Evolutionary conservation across 169 alveolate species (phyloP), one percentile per base, ranked within the genome.

Genomic region (Eimeria brunetti): DNA sequence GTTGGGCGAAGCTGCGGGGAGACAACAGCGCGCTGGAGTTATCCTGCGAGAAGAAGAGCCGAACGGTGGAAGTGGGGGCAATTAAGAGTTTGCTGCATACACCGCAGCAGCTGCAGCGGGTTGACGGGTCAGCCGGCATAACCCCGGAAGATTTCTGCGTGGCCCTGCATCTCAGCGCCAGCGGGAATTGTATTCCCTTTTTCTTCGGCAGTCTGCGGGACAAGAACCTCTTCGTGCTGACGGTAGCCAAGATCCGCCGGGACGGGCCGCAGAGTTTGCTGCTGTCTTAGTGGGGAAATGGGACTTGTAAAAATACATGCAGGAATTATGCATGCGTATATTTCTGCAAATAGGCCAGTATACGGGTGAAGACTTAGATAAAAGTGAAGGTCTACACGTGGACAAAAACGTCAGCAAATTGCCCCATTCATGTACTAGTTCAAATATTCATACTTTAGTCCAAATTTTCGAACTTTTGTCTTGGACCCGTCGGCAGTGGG

Each of bases 71-170:
- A 20, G 67, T 90, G 58, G 14, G 81, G 22, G 62, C 64, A 0
- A 69, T 90, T 20, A 73, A 75, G 53, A 76, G 38, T 56, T n/a
- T 90, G 8, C 69, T 90, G 64, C 75, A 90, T 67, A 90, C 90
- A 36, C 44, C 90, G 3, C 83, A 53, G 30, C 95, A 90, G 80
- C 69, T 90, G 67, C 73, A 38, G 33, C 89, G 95, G 8, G 95
- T 90, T 2, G 95, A 90, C 69, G 75, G 83, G 90, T 90, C 95
- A n/a, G 95, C 95, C 49, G 95, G 95, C 36, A 90, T 90, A 2
- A 33, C 90, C 49, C 69, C 75, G 27, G 53, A 33, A 30, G 95
- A 90, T 83, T 75, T 41, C 69, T 90, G 95, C 46, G 95, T 60
- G 44, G 95, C 95, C 24, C 51, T 90, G 30, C 95, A 90, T 53